Conservation (phyloP, 306 rosid genomes). For the Vicia sativa region DNA sequence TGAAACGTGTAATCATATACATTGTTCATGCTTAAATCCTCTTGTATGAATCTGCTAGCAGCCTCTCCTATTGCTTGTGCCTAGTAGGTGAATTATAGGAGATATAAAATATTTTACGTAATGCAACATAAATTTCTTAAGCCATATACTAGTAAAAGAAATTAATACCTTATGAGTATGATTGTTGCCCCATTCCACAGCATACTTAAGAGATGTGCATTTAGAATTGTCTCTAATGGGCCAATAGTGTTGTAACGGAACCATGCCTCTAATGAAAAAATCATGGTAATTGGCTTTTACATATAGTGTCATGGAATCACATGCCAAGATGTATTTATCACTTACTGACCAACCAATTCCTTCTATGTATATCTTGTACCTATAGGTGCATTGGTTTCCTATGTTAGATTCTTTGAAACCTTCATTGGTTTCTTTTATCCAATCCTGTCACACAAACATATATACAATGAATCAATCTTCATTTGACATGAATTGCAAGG, state of each 20-base stretch:
- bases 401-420: slow-evolving; percentile 75
- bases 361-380: slow-evolving; percentile 83
- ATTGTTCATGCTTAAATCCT: slow-evolving; percentile 66
- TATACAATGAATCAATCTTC: background rate
- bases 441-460: slow-evolving; percentile 52
- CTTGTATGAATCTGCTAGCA: slow-evolving; percentile 51
- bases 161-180: slow-evolving; percentile 49
- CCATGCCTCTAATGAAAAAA: slow-evolving; percentile 71
- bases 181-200: slow-evolving; percentile 89
- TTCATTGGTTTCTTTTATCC: slow-evolving; percentile 62
- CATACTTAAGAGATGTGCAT: slow-evolving; percentile 81
- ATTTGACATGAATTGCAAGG: background rate
- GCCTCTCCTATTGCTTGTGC: slow-evolving; percentile 52
- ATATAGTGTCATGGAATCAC: slow-evolving; percentile 66
- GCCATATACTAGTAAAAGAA: too few relatives aligned
- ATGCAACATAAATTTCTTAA: too few relatives aligned
- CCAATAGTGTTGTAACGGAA: slow-evolving; percentile 80
- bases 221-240: slow-evolving; percentile 66
- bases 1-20: slow-evolving; percentile 86
- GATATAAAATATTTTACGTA: too few relatives aligned
- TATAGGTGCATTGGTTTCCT: slow-evolving; percentile 74
- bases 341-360: slow-evolving; percentile 97
- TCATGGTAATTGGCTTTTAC: slow-evolving; percentile 59
- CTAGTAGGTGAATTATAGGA: too few relatives aligned
- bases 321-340: slow-evolving; percentile 83